Evolutionary conservation across 2,329 filamentous ascomycete genomes (phyloP).

Genomic region (Fusarium dlaminii): DNA sequence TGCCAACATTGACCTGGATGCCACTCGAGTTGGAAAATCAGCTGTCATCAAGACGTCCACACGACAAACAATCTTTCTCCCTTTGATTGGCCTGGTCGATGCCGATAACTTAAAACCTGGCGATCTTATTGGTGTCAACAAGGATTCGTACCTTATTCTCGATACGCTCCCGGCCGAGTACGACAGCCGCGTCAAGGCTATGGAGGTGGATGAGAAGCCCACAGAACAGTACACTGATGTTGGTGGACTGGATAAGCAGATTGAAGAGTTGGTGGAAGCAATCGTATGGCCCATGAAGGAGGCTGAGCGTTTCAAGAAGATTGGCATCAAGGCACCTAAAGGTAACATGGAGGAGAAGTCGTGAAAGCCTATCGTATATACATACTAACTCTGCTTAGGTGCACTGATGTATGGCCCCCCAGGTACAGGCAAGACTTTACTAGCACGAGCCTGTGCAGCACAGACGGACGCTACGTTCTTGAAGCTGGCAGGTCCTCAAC

Average conservation of each 20-base stretch:
- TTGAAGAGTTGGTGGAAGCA: constrained; percentile 97
- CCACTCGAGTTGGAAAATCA: constrained; percentile 95
- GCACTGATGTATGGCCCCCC: constrained; percentile 98
- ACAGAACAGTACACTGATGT: constrained; percentile 99
- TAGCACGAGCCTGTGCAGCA: constrained; percentile 94
- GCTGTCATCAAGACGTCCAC: constrained; percentile 99
- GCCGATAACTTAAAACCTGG: constrained; percentile 94
- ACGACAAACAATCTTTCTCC: constrained; percentile 97
- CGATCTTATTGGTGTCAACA: constrained; percentile 98
- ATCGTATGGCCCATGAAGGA: constrained; percentile 99
- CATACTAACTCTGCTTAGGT: constrained; percentile 87
- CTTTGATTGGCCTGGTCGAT: constrained; percentile 95
- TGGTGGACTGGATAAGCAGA: constrained; percentile 97
- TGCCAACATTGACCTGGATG: constrained; percentile 97
- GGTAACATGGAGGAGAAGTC: constrained; percentile 72
- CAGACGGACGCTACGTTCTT: constrained; percentile 99
- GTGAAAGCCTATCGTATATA: constrained; percentile 61
- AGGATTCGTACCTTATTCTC: constrained; percentile 96
- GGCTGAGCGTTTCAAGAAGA: constrained; percentile 98
- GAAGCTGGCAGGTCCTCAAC: constrained; percentile 95
- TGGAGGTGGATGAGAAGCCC: constrained; percentile 99
- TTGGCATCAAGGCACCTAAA: constrained; percentile 99
- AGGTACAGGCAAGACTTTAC: constrained; percentile 88
- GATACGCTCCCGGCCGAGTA: constrained; percentile 98
- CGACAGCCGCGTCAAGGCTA: constrained; percentile 98